Evolutionary conservation across 331 rosid genomes (phyloP), one percentile per base, ranked within the genome.

Genomic region (Telfairia occidentalis): DNA sequence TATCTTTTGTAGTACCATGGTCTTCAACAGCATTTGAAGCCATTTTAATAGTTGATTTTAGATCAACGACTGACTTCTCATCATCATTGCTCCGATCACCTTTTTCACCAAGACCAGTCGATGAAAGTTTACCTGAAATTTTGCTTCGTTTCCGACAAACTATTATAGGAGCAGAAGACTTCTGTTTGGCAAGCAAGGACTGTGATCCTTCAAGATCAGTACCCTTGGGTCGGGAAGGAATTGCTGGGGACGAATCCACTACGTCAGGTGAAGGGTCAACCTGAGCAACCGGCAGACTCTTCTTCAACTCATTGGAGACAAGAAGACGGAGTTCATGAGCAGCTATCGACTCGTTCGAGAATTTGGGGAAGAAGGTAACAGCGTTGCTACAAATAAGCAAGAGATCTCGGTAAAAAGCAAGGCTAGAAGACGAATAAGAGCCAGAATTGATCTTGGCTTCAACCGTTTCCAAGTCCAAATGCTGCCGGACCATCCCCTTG

Each of bases 61-160:
- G 49, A 75, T 86, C 96, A 55, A 82, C 32, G 30, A 75, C 52
- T 38, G 86, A 63, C 58, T 16, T 87, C 59, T 85, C 90, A 12
- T 81, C 86, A 38, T 60, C 66, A 28, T 74, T 28, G 24, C 38
- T 40, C 48, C 79, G 81, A 11, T 85, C 71, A 63, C 48, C 83
- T 65, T 90, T 90, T 46, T 81, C 89, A 65, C 78, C 77, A 60
- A 75, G 7, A 71, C 74, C 74, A 13, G 83, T 29, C 0, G 88
- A 57, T 24, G 96, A 81, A 79, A 82, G 82, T 53, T 88, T 91
- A 0, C 79, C 75, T 1, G 83, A 80, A 16, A 86, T 82, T 13
- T 87, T 74, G 81, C 87, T 86, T 9, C 92, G 86, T 80, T 92
- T 92, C 52, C 93, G 89, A 80, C 93, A 88, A 18, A 87, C 93